Evolutionary conservation across 768 basidiomycete genomes (phyloP), one percentile per base, ranked within the genome.

Genomic region (Boletus patriciae): DNA sequence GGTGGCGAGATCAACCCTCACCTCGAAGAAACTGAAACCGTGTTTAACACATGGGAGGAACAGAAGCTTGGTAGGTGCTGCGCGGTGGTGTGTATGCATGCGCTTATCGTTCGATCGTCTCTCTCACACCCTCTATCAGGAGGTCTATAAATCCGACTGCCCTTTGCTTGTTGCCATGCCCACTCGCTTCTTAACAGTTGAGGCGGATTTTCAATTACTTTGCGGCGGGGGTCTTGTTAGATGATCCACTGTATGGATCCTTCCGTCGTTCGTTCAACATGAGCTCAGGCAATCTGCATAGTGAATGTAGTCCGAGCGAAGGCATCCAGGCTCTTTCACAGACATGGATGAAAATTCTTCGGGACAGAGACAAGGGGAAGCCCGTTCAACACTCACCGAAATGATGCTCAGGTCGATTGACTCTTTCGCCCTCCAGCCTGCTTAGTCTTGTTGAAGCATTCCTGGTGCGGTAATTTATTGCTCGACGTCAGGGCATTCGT

Each of bases 361-460:
- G 25, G 12, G n/a, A 40, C 4, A 34, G 15, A n/a, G n/a, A 18
- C 6, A 16, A 23, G 11, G 23, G 1, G 16, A n/a, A 37, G 25
- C 11, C 4, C 1, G 11, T 25, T 18, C 47, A 23, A 23, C 47
- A 48, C 16, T 25, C 34, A 12, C 25, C 25, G 47, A 54, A 33
- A 40, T 53, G 16, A 57, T 64, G 57, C 37, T 45, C 46, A 52
- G 38, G 63, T 64, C n/a, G 21, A 58, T 57, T 12, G 15, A 23
- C 15, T n/a, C 29, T 19, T 11, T 34, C 15, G 13, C 34, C 40
- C 27, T 27, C 27, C 27, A 27, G 27, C 7, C 27, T 27, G 44
- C 7, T 38, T 29, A 37, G 13, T 12, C 16, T 4, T 18, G 34
- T 10, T 48, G 31, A 34, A 21, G 11, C 23, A 7, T 50, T 8